A percentile compares a stretch with the other conserved stretches of the same genome.
Evolutionary conservation across 2,329 filamentous ascomycete species (phyloP).

Genomic region (Diaporthe eres): DNA sequence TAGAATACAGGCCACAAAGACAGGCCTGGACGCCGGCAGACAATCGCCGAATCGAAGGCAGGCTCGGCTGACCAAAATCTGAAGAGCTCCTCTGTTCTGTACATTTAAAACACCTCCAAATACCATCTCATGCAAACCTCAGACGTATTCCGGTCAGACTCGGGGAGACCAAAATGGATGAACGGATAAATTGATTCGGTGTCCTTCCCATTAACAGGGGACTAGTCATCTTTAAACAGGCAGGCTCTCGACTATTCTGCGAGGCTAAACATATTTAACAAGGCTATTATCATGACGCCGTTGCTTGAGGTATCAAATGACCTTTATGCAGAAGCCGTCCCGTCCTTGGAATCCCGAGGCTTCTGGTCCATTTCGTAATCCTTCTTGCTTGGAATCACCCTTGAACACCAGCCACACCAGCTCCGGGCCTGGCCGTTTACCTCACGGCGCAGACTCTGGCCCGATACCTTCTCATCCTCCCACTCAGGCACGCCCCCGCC

Average conservation of each 20-base stretch:
- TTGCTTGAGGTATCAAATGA: background rate
- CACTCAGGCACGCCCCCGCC: conserved; percentile 90
- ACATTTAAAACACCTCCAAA: conserved; percentile 22
- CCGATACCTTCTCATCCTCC: conserved; percentile 80
- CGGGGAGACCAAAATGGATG: background rate
- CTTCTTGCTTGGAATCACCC: conserved; percentile 75
- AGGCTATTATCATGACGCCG: background rate
- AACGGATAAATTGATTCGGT: background rate
- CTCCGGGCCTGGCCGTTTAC: conserved; percentile 77
- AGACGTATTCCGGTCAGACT: background rate
- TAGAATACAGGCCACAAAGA: conserved; percentile 5
- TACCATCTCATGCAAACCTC: conserved; percentile 12
- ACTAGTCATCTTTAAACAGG: too few species aligned
- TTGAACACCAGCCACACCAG: conserved; percentile 94
- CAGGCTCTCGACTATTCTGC: background rate
- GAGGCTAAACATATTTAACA: background rate
- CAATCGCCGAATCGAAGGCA: background rate
- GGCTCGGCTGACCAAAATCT: background rate
- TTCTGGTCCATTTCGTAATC: conserved; percentile 53
- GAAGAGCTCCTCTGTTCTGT: conserved; percentile 28
- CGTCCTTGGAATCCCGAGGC: background rate
- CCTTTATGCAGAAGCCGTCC: background rate
- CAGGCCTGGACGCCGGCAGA: background rate
- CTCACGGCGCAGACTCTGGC: conserved; percentile 79
- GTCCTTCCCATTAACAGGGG: background rate